Evolutionary conservation across 1,284 basidiomycete species (phyloP), one percentile per base, ranked within the genome.

Genomic region (Butyriboletus appendiculatus): DNA sequence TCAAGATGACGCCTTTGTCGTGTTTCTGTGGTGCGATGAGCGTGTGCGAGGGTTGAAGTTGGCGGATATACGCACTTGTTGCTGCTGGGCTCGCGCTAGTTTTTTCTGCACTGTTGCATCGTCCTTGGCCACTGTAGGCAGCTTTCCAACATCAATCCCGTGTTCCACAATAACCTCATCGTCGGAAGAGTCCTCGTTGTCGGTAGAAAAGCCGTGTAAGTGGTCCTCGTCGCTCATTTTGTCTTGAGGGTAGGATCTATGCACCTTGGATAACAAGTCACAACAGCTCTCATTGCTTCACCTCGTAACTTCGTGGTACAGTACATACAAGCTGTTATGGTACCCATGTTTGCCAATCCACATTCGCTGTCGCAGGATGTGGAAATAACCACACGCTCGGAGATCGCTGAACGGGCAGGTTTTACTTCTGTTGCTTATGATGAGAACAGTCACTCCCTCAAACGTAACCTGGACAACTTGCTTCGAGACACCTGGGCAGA

Each of bases 111-210:
- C 89, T 1, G 78, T 80, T 43, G 79, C 85, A 66, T 95, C 92
- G 69, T 94, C 92, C 67, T 93, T 94, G 28, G 90, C 87, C 42
- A 94, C 76, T 1, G 88, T 92, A 0, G 94, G 94, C 35, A 96
- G 76, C 60, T 81, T 86, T 16, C 70, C 73, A 22, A 92, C 74
- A 60, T 94, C 87, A 45, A 94, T 66, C 0, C 75, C 81, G 8
- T 82, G 81, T 46, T 79, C 81, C 57, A 76, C 76, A n/a, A 75
- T 76, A 41, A 81, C 80, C 51, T 93, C 92, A 52, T 94, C 92
- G 56, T 88, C 86, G 1, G 89, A 92, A 20, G 88, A 92, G 66
- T 94, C 90, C 49, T 89, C 87, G 47, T 88, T 86, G 50, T 88
- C 86, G 16, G 87, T 85, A 4, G 88, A 88, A 68, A 92, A 91